phyloP scores from a whole-genome alignment of 1,284 basidiomycete species.

The Mycocalia duriaeana region DNA sequence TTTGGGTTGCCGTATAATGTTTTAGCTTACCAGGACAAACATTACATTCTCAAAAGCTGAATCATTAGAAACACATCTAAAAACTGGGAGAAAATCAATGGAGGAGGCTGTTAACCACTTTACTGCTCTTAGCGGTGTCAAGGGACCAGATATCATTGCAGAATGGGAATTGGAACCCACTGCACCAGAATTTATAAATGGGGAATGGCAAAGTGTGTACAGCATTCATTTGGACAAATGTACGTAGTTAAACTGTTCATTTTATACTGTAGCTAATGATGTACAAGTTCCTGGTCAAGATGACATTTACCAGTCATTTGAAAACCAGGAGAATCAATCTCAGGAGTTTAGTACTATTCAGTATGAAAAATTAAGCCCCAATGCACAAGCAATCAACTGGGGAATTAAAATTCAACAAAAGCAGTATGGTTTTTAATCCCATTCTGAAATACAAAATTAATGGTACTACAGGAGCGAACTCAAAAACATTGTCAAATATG shows the following conservation, averaged over 20 bases:
- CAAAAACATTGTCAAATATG: not conserved
- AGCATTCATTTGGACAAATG: not conserved
- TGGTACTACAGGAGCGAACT: no score
- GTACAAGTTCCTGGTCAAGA: not conserved
- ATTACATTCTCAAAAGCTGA: not conserved
- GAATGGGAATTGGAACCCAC: not conserved
- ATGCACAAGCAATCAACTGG: not conserved
- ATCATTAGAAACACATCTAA: not conserved
- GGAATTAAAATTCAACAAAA: not conserved
- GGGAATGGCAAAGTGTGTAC: not conserved
- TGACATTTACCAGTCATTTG: not conserved
- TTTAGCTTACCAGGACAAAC: not conserved
- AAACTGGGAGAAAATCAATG: not conserved
- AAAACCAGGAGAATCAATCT: not conserved
- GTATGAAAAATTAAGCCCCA: not conserved
- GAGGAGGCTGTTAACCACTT: not conserved
- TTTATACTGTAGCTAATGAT: not conserved
- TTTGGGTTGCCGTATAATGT: no score
- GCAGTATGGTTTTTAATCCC: no score
- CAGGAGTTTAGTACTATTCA: not conserved
- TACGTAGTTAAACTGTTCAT: not conserved
- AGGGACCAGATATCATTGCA: no score
- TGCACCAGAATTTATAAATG: not conserved
- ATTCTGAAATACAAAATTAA: no score
- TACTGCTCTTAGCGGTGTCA: no score